A percentile compares a stretch with the other conserved stretches of the same genome.
Evolutionary conservation across 805 yeast genomes (phyloP).

Genomic region (Lipomyces oligophaga): DNA sequence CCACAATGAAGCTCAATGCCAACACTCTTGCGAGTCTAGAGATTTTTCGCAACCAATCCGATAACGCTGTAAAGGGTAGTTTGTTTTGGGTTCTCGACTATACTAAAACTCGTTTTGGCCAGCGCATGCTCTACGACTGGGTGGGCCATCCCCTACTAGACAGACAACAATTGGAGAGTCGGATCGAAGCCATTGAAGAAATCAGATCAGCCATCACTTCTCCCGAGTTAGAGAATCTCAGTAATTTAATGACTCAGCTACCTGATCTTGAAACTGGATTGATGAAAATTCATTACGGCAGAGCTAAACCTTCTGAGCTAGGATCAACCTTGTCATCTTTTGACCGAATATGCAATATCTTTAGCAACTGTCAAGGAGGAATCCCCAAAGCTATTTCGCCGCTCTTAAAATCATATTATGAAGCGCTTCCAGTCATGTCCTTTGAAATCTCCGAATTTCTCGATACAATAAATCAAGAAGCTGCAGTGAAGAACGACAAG

Average conservation of each 20-base stretch:
- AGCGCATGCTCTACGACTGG: slow-evolving; percentile 67
- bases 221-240: slow-evolving; percentile 33
- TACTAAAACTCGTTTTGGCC: slow-evolving; percentile 75
- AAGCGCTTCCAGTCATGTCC: slow-evolving; percentile 39
- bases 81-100: slow-evolving; percentile 76
- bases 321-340: slow-evolving; percentile 51
- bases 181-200: slow-evolving; percentile 60
- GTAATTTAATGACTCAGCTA: slow-evolving; percentile 34
- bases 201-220: slow-evolving; percentile 33
- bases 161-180: slow-evolving; percentile 50
- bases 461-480: slow-evolving; percentile 27
- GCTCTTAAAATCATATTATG: slow-evolving; percentile 42
- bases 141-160: slow-evolving; percentile 64
- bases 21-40: slow-evolving; percentile 70
- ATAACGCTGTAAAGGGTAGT: slow-evolving; percentile 58
- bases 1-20: slow-evolving; percentile 55
- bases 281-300: slow-evolving; percentile 55
- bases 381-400: slow-evolving; percentile 39
- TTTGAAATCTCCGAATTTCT: slow-evolving; percentile 34
- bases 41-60: slow-evolving; percentile 63
- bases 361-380: slow-evolving; percentile 30
- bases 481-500: slow-evolving; percentile 32
- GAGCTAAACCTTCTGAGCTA: slow-evolving; percentile 56
- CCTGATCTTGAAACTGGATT: slow-evolving; percentile 61
- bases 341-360: slow-evolving; percentile 34